Evolutionary conservation across 352 stramenopile genomes (phyloP).

Genomic region (Globisporangium rhizosaccharum): DNA sequence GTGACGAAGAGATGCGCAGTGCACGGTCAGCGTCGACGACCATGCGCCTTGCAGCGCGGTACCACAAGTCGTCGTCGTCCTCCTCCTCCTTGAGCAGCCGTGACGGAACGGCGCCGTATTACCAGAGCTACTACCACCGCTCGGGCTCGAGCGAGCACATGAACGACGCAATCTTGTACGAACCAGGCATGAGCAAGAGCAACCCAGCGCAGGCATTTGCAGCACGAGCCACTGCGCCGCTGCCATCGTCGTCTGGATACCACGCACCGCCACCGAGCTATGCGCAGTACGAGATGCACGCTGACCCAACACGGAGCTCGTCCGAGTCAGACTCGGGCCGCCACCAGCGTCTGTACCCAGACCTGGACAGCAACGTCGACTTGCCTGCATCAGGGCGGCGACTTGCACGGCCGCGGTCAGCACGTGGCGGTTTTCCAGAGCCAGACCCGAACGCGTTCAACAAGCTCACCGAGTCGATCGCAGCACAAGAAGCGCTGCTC

Average conservation of each 20-base stretch:
- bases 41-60: not conserved
- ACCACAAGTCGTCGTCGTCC: not conserved
- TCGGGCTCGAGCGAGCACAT: too few relatives aligned
- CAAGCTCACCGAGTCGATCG: slow-evolving; percentile 14
- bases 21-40: not conserved
- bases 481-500: slow-evolving; percentile 13
- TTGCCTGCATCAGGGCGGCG: not conserved
- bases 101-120: not conserved
- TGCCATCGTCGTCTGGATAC: not conserved
- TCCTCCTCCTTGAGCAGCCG: not conserved
- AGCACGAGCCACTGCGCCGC: not conserved
- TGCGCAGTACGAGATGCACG: not conserved
- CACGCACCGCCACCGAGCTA: slow-evolving; percentile 1
- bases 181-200: not conserved
- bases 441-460: slow-evolving; percentile 3
- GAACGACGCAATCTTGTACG: not conserved
- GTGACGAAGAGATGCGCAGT: not conserved
- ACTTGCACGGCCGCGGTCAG: not conserved
- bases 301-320: not conserved
- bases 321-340: not conserved
- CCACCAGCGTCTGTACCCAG: not conserved
- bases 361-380: not conserved
- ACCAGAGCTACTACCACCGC: not conserved
- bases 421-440: not conserved
- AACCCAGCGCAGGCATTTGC: not conserved